A percentile compares a stretch with the other conserved stretches of the same genome.
These are phyloP conservation scores for Cicer pinnatifidum DNA, from an alignment of 306 rosid genomes.

Conservation along the genomic window DNA sequence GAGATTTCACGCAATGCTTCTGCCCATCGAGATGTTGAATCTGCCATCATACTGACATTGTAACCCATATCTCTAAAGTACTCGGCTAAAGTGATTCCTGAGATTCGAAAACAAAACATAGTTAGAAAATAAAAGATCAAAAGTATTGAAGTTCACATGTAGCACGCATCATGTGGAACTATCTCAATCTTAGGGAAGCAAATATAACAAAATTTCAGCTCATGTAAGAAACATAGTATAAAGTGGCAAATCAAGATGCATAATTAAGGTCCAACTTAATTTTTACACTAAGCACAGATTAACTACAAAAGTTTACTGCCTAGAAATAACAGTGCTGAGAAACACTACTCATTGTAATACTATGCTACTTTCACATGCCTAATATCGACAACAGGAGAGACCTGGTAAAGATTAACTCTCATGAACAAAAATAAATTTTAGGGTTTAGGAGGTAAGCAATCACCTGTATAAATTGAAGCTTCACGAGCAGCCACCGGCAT, in stretches of 20 bases:
- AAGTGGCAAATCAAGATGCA: constrained; percentile 14
- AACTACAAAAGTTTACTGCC: constrained; percentile 16
- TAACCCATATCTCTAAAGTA: constrained; percentile 99
- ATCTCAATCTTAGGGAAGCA: constrained; percentile 6
- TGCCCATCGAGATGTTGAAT: constrained; percentile 99
- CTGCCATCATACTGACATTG: constrained; percentile 99
- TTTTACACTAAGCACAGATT: constrained; percentile 29
- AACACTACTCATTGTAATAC: constrained; percentile 30
- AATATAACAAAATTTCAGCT: constrained; percentile 33
- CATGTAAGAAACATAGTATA: constrained; percentile 26
- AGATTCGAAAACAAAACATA: constrained; percentile 39
- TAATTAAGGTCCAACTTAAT: neutral
- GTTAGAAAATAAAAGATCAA: constrained; percentile 9
- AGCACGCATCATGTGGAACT: constrained; percentile 24
- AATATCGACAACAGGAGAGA: constrained; percentile 23
- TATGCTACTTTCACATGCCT: constrained; percentile 28
- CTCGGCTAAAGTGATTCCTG: constrained; percentile 98
- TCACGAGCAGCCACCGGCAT: constrained; percentile 99
- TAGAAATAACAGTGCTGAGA: constrained; percentile 26
- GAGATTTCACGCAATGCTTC: constrained; percentile 99
- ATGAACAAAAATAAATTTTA: neutral
- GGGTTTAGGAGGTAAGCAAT: constrained; percentile 34
- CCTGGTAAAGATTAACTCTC: constrained; percentile 20
- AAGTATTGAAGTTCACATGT: neutral
- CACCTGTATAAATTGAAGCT: constrained; percentile 99